Evolutionary conservation across 257 asterid species (phyloP), one percentile per base, ranked within the genome.

Genomic region (Rehmannia glutinosa): DNA sequence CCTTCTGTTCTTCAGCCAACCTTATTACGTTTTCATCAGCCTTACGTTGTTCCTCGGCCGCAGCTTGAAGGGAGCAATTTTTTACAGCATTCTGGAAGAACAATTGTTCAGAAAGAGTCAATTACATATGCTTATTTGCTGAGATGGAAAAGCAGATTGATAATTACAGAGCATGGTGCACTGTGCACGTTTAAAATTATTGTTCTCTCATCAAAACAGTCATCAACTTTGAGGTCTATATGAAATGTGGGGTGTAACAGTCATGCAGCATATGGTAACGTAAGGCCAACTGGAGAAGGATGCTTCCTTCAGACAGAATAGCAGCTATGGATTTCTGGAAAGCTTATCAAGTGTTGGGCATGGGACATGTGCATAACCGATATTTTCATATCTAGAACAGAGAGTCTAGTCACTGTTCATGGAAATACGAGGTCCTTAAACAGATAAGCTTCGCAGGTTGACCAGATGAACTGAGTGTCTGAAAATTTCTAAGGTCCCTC

Each of bases 1-100:
- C 98, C 94, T 82, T 88, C 66, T 93, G 97, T 51, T 82, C 87
- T 83, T 90, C 96, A 47, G 91, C 94, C 86, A 93, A 68, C 75
- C 74, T 85, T 87, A 84, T 68, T 73, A 90, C 77, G 39, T 78
- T 83, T 68, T 79, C 86, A 62, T 84, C 94, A 13, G 78, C 89
- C 69, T 79, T 86, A 36, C 80, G 82, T 72, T 85, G 96, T 78
- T 81, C 91, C 75, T 81, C 84, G 16, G 87, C 64, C 20, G 89
- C 97, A 70, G 86, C 88, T 54, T 77, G 84, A 78, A 88, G 76
- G 32, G 78, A 78, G 75, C 69, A 77, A 70, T 82, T 87, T 72
- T 86, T 79, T 43, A 84, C 82, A 41, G 91, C 95, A 80, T 90
- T 86, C 98, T 90, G 86, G 66, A 64, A 58, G 51, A 78, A 62